phyloP scores from a whole-genome alignment of 768 basidiomycete genomes.

The Daedalea quercina region DNA sequence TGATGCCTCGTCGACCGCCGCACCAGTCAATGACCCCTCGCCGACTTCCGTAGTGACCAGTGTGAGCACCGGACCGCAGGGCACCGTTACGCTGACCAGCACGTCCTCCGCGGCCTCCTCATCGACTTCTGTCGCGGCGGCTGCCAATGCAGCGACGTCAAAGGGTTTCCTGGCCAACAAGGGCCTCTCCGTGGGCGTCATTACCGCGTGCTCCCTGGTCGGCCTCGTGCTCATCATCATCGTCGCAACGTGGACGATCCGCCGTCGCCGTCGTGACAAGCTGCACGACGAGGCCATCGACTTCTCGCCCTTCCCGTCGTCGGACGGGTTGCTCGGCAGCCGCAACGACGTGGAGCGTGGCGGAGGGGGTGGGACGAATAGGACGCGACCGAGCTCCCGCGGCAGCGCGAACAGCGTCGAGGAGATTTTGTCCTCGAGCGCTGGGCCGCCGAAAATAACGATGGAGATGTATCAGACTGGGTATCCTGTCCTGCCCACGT shows the following conservation, averaged over 20 bases:
- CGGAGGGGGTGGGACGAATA: not conserved
- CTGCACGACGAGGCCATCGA: slow-evolving; percentile 18
- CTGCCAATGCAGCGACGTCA: slow-evolving; percentile 20
- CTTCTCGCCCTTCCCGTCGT: slow-evolving; percentile 11
- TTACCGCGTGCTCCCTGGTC: slow-evolving; percentile 43
- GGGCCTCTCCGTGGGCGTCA: slow-evolving; percentile 53
- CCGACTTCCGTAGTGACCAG: no score
- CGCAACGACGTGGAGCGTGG: slow-evolving; percentile 15
- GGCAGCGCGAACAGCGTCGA: not conserved
- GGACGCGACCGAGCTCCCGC: not conserved
- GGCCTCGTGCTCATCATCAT: slow-evolving; percentile 37
- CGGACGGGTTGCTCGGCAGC: slow-evolving; percentile 9
- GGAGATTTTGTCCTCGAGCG: not conserved
- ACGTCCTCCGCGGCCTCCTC: slow-evolving; percentile 21
- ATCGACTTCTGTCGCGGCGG: slow-evolving; percentile 20
- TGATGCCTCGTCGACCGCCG: no score
- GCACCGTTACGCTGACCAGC: not conserved
- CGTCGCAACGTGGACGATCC: slow-evolving; percentile 39
- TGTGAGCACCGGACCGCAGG: no score
- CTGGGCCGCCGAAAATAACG: not conserved
- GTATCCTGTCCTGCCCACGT: slow-evolving; percentile 5
- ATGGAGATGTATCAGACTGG: slow-evolving; percentile 10
- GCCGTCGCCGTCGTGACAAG: slow-evolving; percentile 37
- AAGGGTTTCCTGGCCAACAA: slow-evolving; percentile 57
- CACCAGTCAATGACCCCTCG: no score